Conservation (phyloP, 2,329 filamentous ascomycete species). For the Microsporum audouinii region DNA sequence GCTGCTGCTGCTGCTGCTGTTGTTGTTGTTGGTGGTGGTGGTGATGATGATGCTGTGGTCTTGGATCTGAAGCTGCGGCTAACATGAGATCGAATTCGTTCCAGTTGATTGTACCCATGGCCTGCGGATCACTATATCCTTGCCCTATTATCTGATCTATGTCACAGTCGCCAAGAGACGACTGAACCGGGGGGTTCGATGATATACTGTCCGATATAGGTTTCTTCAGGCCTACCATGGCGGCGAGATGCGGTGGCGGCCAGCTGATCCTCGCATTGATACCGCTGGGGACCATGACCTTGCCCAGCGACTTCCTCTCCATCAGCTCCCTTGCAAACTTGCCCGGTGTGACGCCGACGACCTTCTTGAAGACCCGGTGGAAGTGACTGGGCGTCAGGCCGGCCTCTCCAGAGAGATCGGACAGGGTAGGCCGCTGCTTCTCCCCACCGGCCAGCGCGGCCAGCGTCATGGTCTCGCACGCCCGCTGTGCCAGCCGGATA, state of each 20-base stretch:
- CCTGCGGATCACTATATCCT: neutral
- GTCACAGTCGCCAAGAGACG: slow-evolving; percentile 2
- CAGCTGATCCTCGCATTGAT: slow-evolving; percentile 8
- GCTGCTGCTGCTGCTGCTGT: neutral
- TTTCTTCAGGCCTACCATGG: neutral
- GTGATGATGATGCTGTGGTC: neutral
- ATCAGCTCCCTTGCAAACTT: slow-evolving; percentile 21
- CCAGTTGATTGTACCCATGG: slow-evolving; percentile 18
- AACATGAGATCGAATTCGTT: slow-evolving; percentile 30
- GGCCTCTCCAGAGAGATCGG: slow-evolving; percentile 38
- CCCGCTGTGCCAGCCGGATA: slow-evolving; percentile 21
- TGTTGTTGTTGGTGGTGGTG: neutral
- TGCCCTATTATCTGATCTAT: neutral
- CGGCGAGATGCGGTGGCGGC: slow-evolving; percentile 6
- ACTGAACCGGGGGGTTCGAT: neutral
- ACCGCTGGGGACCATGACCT: slow-evolving; percentile 12
- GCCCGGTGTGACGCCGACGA: slow-evolving; percentile 41
- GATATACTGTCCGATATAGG: neutral
- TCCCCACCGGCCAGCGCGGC: slow-evolving; percentile 17
- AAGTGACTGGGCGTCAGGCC: slow-evolving; percentile 43
- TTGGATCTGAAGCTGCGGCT: slow-evolving; percentile 13
- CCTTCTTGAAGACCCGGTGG: slow-evolving; percentile 45
- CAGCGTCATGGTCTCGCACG: slow-evolving; percentile 24
- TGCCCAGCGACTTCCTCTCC: slow-evolving; percentile 14
- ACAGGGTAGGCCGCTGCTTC: slow-evolving; percentile 28